Evolutionary conservation across 2,329 filamentous ascomycete genomes (phyloP).

Genomic region (Cladosporium sp.): DNA sequence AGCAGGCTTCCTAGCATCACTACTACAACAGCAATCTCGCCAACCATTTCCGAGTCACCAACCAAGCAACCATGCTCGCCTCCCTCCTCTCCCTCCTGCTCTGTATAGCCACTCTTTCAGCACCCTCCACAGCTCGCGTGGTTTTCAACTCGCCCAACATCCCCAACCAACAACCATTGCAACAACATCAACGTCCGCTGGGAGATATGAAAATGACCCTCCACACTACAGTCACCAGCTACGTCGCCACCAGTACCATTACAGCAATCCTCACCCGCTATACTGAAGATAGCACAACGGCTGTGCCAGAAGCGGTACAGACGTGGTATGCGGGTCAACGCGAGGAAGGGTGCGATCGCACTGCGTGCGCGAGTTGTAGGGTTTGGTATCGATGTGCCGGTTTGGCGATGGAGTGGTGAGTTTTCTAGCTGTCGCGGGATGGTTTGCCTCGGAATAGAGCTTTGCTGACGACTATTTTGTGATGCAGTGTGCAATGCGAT

Average conservation of each 20-base stretch:
- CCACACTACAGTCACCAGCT: background rate
- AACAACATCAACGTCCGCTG: background rate
- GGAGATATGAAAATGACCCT: background rate
- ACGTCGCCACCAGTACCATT: background rate
- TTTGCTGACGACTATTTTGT: background rate
- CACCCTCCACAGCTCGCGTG: background rate
- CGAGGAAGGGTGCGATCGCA: background rate
- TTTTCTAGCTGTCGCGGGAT: background rate
- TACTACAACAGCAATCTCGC: too few species aligned
- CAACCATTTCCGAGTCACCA: too few species aligned
- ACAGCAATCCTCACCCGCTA: background rate
- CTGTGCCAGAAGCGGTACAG: background rate
- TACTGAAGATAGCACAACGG: background rate
- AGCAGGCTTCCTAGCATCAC: too few species aligned
- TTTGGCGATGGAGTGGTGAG: background rate
- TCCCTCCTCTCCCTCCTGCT: background rate
- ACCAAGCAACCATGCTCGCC: background rate
- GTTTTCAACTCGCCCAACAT: background rate
- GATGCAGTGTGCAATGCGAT: background rate
- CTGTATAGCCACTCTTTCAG: background rate
- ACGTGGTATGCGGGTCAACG: background rate
- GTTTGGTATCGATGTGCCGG: slow-evolving; percentile 2
- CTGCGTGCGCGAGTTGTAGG: background rate
- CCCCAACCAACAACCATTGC: background rate
- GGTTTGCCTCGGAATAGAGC: too few species aligned